A percentile compares a stretch with the other conserved stretches of the same genome.
phyloP scores from a whole-genome alignment of 768 basidiomycete species.

The Rhodotorula babjevae region DNA sequence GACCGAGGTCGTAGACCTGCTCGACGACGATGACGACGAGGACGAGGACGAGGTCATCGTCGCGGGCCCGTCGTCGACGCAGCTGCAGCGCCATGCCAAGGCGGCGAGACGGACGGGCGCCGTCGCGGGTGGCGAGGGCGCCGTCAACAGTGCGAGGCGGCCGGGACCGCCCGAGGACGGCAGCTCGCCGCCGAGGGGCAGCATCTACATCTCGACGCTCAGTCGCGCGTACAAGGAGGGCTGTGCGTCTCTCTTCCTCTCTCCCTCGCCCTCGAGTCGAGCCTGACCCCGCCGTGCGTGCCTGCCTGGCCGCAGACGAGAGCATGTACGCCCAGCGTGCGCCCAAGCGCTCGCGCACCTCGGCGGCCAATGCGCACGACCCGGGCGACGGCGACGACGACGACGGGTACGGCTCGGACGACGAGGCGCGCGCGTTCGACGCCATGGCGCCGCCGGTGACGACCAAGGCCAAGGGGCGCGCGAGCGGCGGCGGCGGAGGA shows the following conservation, averaged over 20 bases:
- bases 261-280: not conserved
- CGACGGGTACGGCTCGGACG: not conserved
- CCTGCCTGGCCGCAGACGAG: not conserved
- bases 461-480: not conserved
- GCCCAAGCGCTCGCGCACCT: not conserved
- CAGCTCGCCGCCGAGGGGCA: slow-evolving; percentile 16
- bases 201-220: slow-evolving; percentile 24
- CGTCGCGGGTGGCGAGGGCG: not conserved
- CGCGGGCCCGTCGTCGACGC: not conserved
- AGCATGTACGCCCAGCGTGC: not conserved
- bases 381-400: not conserved
- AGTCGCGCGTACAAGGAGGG: slow-evolving; percentile 10
- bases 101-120: not conserved
- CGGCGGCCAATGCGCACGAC: not conserved
- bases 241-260: slow-evolving; percentile 8
- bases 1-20: slow-evolving; percentile 52
- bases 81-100: not conserved
- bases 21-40: slow-evolving; percentile 23
- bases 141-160: slow-evolving; percentile 5
- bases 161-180: slow-evolving; percentile 27
- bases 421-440: slow-evolving; percentile 1
- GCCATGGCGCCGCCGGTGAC: not conserved
- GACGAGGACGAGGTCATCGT: slow-evolving; percentile 21
- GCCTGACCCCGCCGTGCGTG: no score
- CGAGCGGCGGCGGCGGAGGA: not conserved